Evolutionary conservation across 371 early-diverging fungal species (phyloP).

Genomic region (Actinomucor elegans): DNA sequence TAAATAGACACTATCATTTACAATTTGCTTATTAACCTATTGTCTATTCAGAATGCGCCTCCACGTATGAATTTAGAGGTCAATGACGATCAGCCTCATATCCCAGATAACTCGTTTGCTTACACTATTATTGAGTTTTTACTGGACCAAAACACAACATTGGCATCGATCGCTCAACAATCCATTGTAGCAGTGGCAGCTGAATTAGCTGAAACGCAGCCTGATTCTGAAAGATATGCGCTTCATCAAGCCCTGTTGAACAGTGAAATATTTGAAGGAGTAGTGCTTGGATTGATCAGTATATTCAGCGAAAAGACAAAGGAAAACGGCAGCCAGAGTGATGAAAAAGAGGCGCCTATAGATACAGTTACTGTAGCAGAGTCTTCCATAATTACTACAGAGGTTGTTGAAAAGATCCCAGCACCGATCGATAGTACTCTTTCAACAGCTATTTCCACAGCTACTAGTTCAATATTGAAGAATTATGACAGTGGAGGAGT

Average conservation of each 20-base stretch:
- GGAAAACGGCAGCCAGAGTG: not conserved
- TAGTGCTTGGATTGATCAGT: constrained; percentile 30
- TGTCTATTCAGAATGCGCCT: constrained; percentile 6
- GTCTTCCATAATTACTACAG: not conserved
- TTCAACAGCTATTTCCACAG: constrained; percentile 5
- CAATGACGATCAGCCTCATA: constrained; percentile 17
- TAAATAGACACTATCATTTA: not conserved
- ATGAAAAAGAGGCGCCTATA: constrained; percentile 6
- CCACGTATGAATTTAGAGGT: not conserved
- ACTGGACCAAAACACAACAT: constrained; percentile 52
- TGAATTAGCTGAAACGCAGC: constrained; percentile 37
- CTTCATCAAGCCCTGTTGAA: constrained; percentile 30
- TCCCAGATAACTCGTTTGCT: constrained; percentile 37
- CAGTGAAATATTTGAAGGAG: constrained; percentile 42
- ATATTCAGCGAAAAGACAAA: constrained; percentile 20
- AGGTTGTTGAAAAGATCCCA: constrained; percentile 3
- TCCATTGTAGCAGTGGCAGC: constrained; percentile 45
- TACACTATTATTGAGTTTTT: constrained; percentile 47
- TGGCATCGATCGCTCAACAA: constrained; percentile 50
- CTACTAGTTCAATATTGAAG: not conserved
- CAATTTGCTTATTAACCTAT: not conserved
- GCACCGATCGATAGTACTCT: not conserved
- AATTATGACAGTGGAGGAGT: constrained; percentile 30
- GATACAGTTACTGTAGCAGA: not conserved
- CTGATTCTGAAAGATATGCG: constrained; percentile 7